These are phyloP conservation scores for Hibiscus tridactylites DNA, from an alignment of 345 rosid genomes.

Conservation along the genomic window DNA sequence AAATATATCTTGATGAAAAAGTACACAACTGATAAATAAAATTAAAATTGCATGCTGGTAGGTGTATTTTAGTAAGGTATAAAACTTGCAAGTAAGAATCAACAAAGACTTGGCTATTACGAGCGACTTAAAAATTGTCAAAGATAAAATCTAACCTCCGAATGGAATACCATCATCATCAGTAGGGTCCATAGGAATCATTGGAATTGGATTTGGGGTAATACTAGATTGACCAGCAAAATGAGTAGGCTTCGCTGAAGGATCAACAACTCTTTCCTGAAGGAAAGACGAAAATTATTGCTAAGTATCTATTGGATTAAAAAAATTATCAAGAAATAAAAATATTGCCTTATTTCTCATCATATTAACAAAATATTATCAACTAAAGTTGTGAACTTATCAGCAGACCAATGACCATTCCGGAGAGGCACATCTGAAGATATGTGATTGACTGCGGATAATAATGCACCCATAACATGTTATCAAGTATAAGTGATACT, in stretches of 20 bases:
- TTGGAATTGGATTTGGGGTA: slow-evolving; percentile 27
- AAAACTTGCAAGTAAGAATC: slow-evolving; percentile 5
- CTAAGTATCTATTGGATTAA: slow-evolving; percentile 5
- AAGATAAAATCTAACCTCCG: slow-evolving; percentile 27
- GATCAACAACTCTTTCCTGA: slow-evolving; percentile 51
- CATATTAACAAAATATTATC: not conserved
- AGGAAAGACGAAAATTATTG: slow-evolving; percentile 14
- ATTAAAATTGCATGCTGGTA: slow-evolving; percentile 16
- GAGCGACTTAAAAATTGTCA: not conserved
- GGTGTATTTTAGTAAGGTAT: not conserved
- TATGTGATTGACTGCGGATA: not conserved
- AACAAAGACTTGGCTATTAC: not conserved
- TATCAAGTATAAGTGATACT: not conserved
- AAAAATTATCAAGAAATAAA: not conserved
- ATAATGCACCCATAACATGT: not conserved
- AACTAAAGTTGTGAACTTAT: not conserved
- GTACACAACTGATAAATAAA: not conserved
- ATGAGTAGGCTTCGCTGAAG: slow-evolving; percentile 29
- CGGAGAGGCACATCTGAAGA: not conserved
- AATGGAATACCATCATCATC: slow-evolving; percentile 32
- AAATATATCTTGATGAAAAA: not conserved
- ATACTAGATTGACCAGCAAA: slow-evolving; percentile 27
- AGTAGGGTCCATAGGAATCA: slow-evolving; percentile 30
- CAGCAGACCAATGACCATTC: not conserved
- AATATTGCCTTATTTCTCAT: not conserved